Evolutionary conservation across 2,329 filamentous ascomycete genomes (phyloP), one percentile per base, ranked within the genome.

Genomic region (Dothidotthia symphoricarpi): DNA sequence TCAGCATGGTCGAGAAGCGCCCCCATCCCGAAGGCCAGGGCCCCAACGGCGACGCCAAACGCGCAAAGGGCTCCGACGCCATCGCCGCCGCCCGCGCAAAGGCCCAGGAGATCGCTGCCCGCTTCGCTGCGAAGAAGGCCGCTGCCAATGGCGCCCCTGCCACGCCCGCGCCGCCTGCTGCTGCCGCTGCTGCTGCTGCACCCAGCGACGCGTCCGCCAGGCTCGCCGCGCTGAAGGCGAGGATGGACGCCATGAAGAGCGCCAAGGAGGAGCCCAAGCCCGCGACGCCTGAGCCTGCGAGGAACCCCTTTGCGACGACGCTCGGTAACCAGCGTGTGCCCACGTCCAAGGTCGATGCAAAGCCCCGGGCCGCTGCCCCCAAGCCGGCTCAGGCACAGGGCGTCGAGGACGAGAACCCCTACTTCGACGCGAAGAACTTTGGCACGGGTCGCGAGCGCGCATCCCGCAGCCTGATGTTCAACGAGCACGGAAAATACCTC

Each of bases 401-500:
- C 57, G 78, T 81, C 43, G 79, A 81, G 49, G 74, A 75, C 14
- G 78, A 76, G 56, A 95, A 95, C 51, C 89, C 90, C 0, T 96
- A 95, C 64, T 90, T 85, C 50, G 88, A 94, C 56, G 75, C 84
- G 6, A 83, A 72, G 49, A 40, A 34, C n/a, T 38, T 43, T 31
- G 75, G 75, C 49, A 71, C 73, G 36, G 59, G 69, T 47, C 74
- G 66, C 57, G 74, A 77, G 25, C 78, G 89, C 34, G 77, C 86
- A 47, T 79, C 88, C 9, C 82, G 87, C 43, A 82, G 87, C 49
- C 75, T 98, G 13, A 72, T 88, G 10, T 97, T 98, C 74, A 95
- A 96, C 57, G 83, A 90, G 54, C 94, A 95, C 66, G 93, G 93
- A 36, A 97, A 97, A 76, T 97, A 95, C 61, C 95, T 97, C 43